phyloP scores from a whole-genome alignment of 148 eudicot species.

The Silene conica region DNA sequence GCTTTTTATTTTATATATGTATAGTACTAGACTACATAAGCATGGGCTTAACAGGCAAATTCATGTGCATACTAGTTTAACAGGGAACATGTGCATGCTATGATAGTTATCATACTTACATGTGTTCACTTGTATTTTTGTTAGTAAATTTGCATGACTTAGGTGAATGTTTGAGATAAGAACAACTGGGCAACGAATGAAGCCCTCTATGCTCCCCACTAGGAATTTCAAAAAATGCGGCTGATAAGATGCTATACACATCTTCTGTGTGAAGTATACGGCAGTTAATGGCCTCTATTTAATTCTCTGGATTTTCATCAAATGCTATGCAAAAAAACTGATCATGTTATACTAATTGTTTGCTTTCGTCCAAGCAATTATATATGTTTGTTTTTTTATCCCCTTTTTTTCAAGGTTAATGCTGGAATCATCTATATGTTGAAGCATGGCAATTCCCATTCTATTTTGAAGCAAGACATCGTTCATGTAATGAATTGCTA shows the following conservation, averaged over 20 bases:
- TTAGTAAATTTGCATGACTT: not conserved
- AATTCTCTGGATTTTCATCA: not conserved
- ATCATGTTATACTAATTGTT: not conserved
- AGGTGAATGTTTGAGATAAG: not conserved
- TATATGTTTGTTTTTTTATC: not conserved
- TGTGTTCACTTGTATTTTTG: not conserved
- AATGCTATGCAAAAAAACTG: not conserved
- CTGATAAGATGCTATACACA: not conserved
- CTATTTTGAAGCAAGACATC: not conserved
- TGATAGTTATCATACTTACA: not conserved
- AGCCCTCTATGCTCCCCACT: not conserved
- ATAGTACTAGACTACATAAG: not conserved
- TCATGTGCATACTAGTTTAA: not conserved
- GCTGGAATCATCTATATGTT: not conserved
- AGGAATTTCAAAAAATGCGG: constrained; percentile 2
- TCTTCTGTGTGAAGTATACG: not conserved
- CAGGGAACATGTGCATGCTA: not conserved
- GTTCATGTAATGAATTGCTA: not conserved
- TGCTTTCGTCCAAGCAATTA: not conserved
- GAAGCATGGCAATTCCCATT: not conserved
- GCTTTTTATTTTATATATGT: not conserved
- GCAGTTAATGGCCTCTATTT: not conserved
- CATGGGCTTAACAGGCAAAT: not conserved
- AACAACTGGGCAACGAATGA: not conserved
- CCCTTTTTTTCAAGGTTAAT: not conserved